phyloP scores from a whole-genome alignment of 1,284 basidiomycete species.

The Puccinia polysora region DNA sequence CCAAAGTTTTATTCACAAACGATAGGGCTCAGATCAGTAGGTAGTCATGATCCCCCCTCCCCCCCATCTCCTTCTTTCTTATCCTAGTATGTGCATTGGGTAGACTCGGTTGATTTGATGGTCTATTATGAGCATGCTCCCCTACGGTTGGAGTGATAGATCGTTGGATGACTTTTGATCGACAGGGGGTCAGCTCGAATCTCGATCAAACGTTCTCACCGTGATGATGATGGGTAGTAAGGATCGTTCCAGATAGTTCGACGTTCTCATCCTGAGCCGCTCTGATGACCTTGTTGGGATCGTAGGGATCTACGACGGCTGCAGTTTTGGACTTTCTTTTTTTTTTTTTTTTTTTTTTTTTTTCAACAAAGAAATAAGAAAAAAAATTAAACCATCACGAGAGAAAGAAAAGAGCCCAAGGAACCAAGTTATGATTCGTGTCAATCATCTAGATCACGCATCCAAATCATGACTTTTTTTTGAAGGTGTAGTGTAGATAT shows the following conservation, averaged over 20 bases:
- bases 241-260: constrained; percentile 54
- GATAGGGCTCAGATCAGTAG: no score
- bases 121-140: no score
- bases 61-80: constrained; percentile 1
- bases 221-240: constrained; percentile 51
- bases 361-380: not conserved
- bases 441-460: no score
- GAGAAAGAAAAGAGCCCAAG: not conserved
- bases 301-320: constrained; percentile 72
- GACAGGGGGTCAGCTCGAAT: no score
- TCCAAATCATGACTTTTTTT: no score
- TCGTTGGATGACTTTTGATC: no score
- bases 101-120: constrained; percentile 1
- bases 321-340: constrained; percentile 70
- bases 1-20: no score
- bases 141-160: no score
- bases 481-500: no score
- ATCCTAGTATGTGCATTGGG: not conserved
- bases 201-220: no score
- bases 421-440: no score
- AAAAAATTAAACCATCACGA: not conserved
- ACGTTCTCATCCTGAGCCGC: constrained; percentile 67
- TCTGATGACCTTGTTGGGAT: constrained; percentile 68
- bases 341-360: constrained; percentile 12
- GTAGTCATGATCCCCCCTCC: no score